These are phyloP conservation scores for Leishmania gerbilli DNA, from an alignment of 208 protist species.

Conservation along the genomic window DNA sequence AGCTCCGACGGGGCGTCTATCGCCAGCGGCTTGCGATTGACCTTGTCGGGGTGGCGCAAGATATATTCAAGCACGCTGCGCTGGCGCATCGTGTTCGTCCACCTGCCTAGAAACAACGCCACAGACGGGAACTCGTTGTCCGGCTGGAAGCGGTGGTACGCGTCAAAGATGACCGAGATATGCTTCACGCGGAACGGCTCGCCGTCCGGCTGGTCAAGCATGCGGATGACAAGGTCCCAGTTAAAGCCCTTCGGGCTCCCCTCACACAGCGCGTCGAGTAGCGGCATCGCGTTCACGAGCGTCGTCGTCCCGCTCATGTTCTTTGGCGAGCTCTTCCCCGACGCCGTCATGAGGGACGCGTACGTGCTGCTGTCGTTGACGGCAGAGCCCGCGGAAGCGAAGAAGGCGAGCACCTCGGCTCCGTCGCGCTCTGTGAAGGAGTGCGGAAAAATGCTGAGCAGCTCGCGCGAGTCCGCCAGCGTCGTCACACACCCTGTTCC, in stretches of 20 bases:
- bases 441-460: slow-evolving; percentile 81
- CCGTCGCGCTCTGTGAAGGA: slow-evolving; percentile 77
- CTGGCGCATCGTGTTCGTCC: slow-evolving; percentile 78
- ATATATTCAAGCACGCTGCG: slow-evolving; percentile 82
- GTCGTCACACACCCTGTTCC: slow-evolving; percentile 87
- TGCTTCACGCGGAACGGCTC: slow-evolving; percentile 71
- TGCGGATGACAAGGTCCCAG: slow-evolving; percentile 77
- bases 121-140: slow-evolving; percentile 74
- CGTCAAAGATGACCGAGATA: slow-evolving; percentile 86
- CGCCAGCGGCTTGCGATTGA: slow-evolving; percentile 62
- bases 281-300: slow-evolving; percentile 73
- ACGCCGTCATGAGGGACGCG: slow-evolving; percentile 67
- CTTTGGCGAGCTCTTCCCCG: slow-evolving; percentile 56
- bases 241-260: slow-evolving; percentile 45
- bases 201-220: slow-evolving; percentile 71
- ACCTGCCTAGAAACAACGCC: slow-evolving; percentile 78
- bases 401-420: slow-evolving; percentile 85
- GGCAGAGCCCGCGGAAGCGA: slow-evolving; percentile 74
- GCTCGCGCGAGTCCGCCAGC: slow-evolving; percentile 71
- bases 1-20: slow-evolving; percentile 61
- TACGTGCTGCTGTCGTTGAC: slow-evolving; percentile 78
- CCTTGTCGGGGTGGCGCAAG: slow-evolving; percentile 79
- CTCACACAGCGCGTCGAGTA: slow-evolving; percentile 72
- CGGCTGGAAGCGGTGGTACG: slow-evolving; percentile 82
- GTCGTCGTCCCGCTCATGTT: slow-evolving; percentile 55